Conservation (phyloP, 1,284 basidiomycete genomes). For the Rhodofomes roseus region DNA sequence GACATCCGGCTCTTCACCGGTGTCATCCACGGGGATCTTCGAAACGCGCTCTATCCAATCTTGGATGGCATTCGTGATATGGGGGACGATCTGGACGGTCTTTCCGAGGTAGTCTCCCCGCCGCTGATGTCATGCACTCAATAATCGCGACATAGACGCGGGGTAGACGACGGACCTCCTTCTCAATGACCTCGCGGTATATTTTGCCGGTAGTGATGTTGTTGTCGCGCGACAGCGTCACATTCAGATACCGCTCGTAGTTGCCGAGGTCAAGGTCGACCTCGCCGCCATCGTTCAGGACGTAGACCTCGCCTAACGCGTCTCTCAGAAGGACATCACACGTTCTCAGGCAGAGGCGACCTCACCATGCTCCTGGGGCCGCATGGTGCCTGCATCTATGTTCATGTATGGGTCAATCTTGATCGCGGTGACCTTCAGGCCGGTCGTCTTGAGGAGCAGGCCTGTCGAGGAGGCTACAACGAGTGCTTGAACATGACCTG, state of each 20-base stretch:
- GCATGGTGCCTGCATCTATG: conserved; percentile 99
- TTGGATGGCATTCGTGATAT: conserved; percentile 96
- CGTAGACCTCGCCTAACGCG: conserved; percentile 89
- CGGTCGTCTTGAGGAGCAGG: conserved; percentile 91
- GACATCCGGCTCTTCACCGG: conserved; percentile 90
- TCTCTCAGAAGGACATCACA: conserved; percentile 14
- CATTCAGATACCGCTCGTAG: conserved; percentile 96
- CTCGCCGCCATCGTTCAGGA: conserved; percentile 97
- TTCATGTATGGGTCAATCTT: conserved; percentile 99
- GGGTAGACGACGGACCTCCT: conserved; percentile 64
- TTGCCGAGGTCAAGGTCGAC: conserved; percentile 98
- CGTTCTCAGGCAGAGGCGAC: conserved; percentile 4
- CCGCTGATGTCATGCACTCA: conserved; percentile 46
- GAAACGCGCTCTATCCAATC: conserved; percentile 98
- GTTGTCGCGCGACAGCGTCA: conserved; percentile 92
- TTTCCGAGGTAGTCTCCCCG: conserved; percentile 97
- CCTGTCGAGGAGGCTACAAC: conserved; percentile 91
- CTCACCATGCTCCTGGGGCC: conserved; percentile 96
- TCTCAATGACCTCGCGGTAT: conserved; percentile 95
- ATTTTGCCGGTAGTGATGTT: conserved; percentile 99
- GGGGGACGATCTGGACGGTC: conserved; percentile 97
- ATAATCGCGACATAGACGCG: conserved; percentile 7
- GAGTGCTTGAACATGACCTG: conserved; percentile 20
- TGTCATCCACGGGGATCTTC: conserved; percentile 92
- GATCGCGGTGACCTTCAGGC: conserved; percentile 96